A percentile compares a stretch with the other conserved stretches of the same genome.
These are phyloP conservation scores for Monilinia fructigena DNA, from an alignment of 2,329 filamentous ascomycete species.

Conservation along the genomic window DNA sequence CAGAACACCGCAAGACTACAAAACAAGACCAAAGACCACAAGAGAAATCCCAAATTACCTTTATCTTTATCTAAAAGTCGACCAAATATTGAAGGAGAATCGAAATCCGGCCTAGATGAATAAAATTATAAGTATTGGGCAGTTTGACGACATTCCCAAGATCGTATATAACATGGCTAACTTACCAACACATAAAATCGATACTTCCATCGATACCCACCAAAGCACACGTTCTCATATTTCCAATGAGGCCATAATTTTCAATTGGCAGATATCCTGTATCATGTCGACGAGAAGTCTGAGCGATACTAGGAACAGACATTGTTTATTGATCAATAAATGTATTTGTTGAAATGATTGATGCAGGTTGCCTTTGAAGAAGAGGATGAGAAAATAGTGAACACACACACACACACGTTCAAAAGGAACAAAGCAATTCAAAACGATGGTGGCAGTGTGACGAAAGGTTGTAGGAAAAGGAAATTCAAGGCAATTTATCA, in stretches of 20 bases:
- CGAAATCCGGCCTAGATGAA: conserved; percentile 65
- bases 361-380: conserved; percentile 14
- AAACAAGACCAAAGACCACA: no score
- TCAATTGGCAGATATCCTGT: conserved; percentile 53
- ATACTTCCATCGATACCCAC: conserved; percentile 71
- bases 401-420: no score
- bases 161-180: background rate
- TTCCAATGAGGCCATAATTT: conserved; percentile 77
- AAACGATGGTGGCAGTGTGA: background rate
- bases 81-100: conserved; percentile 74
- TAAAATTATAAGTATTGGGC: conserved; percentile 12
- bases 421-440: conserved; percentile 14
- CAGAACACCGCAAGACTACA: no score
- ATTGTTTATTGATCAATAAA: conserved; percentile 10
- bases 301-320: conserved; percentile 6
- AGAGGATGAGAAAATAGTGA: background rate
- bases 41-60: conserved; percentile 19
- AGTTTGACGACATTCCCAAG: background rate
- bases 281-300: conserved; percentile 26
- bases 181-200: conserved; percentile 75
- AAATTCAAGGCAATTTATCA: background rate
- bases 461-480: conserved; percentile 2
- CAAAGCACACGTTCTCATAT: conserved; percentile 77
- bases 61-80: conserved; percentile 72
- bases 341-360: conserved; percentile 4